phyloP scores from a whole-genome alignment of 257 asterid species.

The Penstemon barbatus region DNA sequence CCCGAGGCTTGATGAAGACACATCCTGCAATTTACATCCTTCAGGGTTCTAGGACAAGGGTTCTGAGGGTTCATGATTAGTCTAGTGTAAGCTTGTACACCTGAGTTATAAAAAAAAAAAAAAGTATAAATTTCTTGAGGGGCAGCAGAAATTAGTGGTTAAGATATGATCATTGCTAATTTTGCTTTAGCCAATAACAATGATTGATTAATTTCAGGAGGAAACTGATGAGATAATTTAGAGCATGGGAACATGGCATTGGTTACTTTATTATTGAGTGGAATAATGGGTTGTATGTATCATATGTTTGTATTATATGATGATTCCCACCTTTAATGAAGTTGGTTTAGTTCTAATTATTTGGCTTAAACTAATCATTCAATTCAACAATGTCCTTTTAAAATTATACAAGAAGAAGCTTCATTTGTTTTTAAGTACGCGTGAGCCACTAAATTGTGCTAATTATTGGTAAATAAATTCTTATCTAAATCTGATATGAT shows the following conservation, averaged over 20 bases:
- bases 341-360: neutral
- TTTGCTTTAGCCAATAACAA: neutral
- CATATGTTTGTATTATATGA: neutral
- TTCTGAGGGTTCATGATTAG: too few species aligned
- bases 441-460: too few species aligned
- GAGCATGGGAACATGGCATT: neutral
- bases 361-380: neutral
- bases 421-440: neutral
- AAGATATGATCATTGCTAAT: neutral
- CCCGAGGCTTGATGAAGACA: too few species aligned
- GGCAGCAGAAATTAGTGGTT: neutral
- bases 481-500: too few species aligned
- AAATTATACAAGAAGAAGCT: neutral
- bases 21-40: too few species aligned
- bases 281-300: neutral
- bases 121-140: too few species aligned
- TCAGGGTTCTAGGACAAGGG: too few species aligned
- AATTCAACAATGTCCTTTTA: neutral
- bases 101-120: too few species aligned
- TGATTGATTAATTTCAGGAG: slow-evolving; percentile 1
- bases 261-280: neutral
- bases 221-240: neutral
- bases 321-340: slow-evolving; percentile 6
- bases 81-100: too few species aligned
- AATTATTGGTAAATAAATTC: too few species aligned